A percentile compares a stretch with the other conserved stretches of the same genome.
Conservation (phyloP, 495 filamentous ascomycete species). For the Entonaema liquescens region DNA sequence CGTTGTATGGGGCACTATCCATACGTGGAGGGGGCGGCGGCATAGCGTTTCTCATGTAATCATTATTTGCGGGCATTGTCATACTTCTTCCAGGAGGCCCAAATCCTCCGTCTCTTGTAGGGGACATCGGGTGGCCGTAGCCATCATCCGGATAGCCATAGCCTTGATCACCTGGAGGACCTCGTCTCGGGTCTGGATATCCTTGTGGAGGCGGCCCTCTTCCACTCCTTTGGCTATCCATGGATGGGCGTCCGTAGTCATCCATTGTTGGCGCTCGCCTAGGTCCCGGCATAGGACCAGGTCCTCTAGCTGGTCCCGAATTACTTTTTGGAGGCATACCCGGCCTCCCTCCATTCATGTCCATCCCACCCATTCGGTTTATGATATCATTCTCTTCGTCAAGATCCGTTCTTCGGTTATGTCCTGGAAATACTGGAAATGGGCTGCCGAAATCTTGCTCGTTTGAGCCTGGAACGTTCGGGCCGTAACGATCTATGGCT, state of each 20-base stretch:
- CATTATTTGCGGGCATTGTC: slow-evolving; percentile 61
- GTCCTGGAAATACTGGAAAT: slow-evolving; percentile 71
- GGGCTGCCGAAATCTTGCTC: slow-evolving; percentile 69
- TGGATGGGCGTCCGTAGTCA: slow-evolving; percentile 46
- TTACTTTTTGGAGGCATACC: slow-evolving; percentile 28
- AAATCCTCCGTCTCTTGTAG: slow-evolving; percentile 43
- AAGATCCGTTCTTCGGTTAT: slow-evolving; percentile 55
- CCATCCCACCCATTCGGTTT: slow-evolving; percentile 66
- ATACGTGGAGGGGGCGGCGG: slow-evolving; percentile 44
- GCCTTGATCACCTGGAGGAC: slow-evolving; percentile 48
- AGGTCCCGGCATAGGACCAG: slow-evolving; percentile 43
- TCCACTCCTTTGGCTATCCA: slow-evolving; percentile 48
- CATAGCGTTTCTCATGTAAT: slow-evolving; percentile 49
- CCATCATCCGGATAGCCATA: slow-evolving; percentile 51
- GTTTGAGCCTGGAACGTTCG: slow-evolving; percentile 52
- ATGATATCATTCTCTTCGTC: slow-evolving; percentile 59
- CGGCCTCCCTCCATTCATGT: slow-evolving; percentile 58
- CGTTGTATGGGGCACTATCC: slow-evolving; percentile 56
- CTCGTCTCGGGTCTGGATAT: slow-evolving; percentile 54
- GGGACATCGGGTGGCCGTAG: slow-evolving; percentile 46
- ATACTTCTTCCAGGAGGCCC: slow-evolving; percentile 59
- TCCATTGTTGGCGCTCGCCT: slow-evolving; percentile 48
- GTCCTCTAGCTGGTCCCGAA: slow-evolving; percentile 46
- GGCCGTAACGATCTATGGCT: slow-evolving; percentile 46
- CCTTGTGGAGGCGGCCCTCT: slow-evolving; percentile 50